Evolutionary conservation across 306 rosid species (phyloP).

Genomic region (Ochetophila trinervis): DNA sequence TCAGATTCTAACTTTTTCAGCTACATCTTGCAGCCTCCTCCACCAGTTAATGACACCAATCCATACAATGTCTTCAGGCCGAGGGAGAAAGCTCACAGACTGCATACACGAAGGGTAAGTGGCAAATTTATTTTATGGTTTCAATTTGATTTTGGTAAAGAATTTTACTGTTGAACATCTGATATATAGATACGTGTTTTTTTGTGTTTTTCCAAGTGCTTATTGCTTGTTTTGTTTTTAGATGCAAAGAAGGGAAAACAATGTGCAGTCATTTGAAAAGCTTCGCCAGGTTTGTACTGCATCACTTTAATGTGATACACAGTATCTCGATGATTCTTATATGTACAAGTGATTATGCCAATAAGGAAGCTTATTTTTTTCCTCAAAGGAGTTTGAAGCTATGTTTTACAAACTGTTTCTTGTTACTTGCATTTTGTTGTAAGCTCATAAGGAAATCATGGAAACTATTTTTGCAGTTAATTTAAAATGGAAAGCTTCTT

Average conservation of each 20-base stretch:
- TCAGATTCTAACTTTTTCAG: conserved; percentile 33
- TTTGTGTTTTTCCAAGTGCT: not conserved
- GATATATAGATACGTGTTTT: not conserved
- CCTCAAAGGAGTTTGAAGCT: too few relatives aligned
- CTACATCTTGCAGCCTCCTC: conserved; percentile 77
- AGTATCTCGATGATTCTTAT: not conserved
- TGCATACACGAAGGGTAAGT: conserved; percentile 93
- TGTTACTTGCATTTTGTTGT: too few relatives aligned
- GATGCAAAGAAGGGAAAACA: conserved; percentile 99
- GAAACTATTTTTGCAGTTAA: too few relatives aligned
- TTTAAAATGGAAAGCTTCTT: too few relatives aligned
- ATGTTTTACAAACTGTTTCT: too few relatives aligned
- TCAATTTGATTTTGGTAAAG: conserved; percentile 20
- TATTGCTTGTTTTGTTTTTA: conserved; percentile 29
- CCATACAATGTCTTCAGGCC: conserved; percentile 99
- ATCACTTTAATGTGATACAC: not conserved
- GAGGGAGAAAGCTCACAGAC: conserved; percentile 97
- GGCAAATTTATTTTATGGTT: conserved; percentile 24
- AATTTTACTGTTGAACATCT: conserved; percentile 12
- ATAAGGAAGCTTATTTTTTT: too few relatives aligned
- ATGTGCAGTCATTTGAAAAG: conserved; percentile 97
- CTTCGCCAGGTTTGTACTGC: conserved; percentile 78
- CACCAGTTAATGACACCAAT: conserved; percentile 94
- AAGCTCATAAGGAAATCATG: too few relatives aligned
- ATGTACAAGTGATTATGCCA: too few relatives aligned